phyloP scores from a whole-genome alignment of 257 asterid species.

The Nicotiana obtusifolia region DNA sequence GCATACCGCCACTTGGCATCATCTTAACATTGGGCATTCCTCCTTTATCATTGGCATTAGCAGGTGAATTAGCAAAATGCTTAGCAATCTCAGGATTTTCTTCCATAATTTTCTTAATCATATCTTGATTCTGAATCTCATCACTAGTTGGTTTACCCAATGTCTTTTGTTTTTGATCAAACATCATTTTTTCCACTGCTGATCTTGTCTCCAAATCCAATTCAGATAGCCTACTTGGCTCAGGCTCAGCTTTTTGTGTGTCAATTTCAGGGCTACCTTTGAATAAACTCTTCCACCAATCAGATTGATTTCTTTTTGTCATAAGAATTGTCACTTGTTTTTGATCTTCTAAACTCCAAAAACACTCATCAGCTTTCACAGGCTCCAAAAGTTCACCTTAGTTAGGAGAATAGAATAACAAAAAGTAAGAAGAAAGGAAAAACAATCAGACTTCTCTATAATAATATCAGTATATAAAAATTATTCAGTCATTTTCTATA shows the following conservation, averaged over 20 bases:
- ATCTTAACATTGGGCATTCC: neutral
- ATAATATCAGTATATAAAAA: too few relatives aligned
- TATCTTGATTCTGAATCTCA: conserved; percentile 67
- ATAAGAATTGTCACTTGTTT: conserved; percentile 58
- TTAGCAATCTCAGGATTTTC: conserved; percentile 9
- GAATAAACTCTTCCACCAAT: conserved; percentile 84
- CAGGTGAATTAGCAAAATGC: neutral
- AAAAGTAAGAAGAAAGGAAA: neutral
- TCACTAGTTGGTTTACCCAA: conserved; percentile 71
- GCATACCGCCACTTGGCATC: neutral
- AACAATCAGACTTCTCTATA: too few relatives aligned
- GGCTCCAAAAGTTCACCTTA: conserved; percentile 50
- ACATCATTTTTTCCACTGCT: conserved; percentile 88
- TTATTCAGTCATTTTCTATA: too few relatives aligned
- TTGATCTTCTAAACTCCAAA: conserved; percentile 92
- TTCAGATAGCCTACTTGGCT: conserved; percentile 60
- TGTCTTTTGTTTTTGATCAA: conserved; percentile 61
- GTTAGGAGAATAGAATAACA: neutral
- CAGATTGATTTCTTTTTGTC: conserved; percentile 73
- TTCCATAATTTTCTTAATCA: conserved; percentile 60
- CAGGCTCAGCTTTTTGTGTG: conserved; percentile 87
- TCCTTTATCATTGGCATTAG: neutral
- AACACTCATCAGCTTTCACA: conserved; percentile 71
- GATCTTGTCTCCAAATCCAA: conserved; percentile 79
- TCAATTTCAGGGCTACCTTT: conserved; percentile 81